Base-by-base conservation (phyloP, 2,329 filamentous ascomycete species). In the Penicillium polonicum region DNA sequence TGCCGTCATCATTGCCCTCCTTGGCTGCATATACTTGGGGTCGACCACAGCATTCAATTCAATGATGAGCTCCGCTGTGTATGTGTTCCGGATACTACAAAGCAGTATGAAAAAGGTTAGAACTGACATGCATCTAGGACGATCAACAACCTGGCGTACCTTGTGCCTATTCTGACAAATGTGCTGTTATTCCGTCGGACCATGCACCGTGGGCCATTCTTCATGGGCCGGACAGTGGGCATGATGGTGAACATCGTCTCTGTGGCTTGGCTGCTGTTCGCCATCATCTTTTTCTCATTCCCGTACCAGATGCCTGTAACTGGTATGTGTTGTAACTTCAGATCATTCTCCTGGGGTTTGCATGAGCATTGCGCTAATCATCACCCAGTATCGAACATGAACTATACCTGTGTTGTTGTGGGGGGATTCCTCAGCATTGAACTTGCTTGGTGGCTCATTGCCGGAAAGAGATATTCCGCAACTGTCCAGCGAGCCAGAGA, bases 1-100 rank as follows among this genome's bases (percentile, higher is more conserved):
- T 68, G 70, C 76, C 0, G 60, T 76, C 35, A 74, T 81, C 51
- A 81, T 80, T 21, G 85, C 83, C 0, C 66, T 87, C 0, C 74
- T 90, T 0, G 87, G 86, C 0, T 79, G 79, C 36, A 85, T 90
- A 38, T 89, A 89, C 57, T 80, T 90, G 1, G 87, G 84, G n/a
- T 85, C 80, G 36, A 82, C 78, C 2, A 87, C 85, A 0, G 88
- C 88, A 0, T 90, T 90, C 71, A 83, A 84, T 46, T 86, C 87
- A 0, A 72, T 73, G 71, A 67, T 73, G 57, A 52, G 61, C 45
- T 65, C 62, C 0, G 59, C 66, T 10, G 65, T 67, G 65, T 65
- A 59, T 15, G 55, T 42, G 13, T 15, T n/a, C 29, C n/a, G 21
- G 29, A 0, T 36, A 25, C 17, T 46, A 10, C n/a, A 10, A 46